Percentiles rank a stretch among this genome's conserved stretches.
These are phyloP conservation scores for Neopestalotiopsis rosae DNA, from an alignment of 2,329 filamentous ascomycete species.

Conservation along the genomic window DNA sequence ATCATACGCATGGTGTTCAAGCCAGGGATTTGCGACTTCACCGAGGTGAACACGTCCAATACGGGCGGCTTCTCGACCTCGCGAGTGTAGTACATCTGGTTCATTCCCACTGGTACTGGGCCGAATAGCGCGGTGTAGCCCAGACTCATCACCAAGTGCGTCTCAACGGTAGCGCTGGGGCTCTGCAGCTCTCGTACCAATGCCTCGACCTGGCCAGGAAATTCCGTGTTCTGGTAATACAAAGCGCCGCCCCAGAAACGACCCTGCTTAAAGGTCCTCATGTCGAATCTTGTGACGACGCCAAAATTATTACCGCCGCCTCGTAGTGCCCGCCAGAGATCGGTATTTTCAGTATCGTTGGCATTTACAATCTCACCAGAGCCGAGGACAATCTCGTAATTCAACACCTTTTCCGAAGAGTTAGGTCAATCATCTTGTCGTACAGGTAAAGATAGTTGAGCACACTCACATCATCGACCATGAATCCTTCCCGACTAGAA, in stretches of 20 bases:
- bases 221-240: slow-evolving; percentile 17
- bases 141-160: slow-evolving; percentile 23
- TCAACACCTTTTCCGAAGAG: slow-evolving; percentile 18
- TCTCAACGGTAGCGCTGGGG: no score
- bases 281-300: slow-evolving; percentile 24
- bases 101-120: slow-evolving; percentile 22
- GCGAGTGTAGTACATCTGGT: slow-evolving; percentile 26
- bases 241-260: slow-evolving; percentile 25
- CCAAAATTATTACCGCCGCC: slow-evolving; percentile 28
- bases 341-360: slow-evolving; percentile 22
- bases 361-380: slow-evolving; percentile 23
- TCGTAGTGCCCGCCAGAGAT: slow-evolving; percentile 27
- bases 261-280: slow-evolving; percentile 21
- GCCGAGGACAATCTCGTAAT: slow-evolving; percentile 24
- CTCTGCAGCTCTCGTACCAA: no score
- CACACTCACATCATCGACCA: slow-evolving; percentile 17
- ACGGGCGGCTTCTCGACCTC: slow-evolving; percentile 25
- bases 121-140: slow-evolving; percentile 22
- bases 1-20: slow-evolving; percentile 21
- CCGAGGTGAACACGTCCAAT: slow-evolving; percentile 24
- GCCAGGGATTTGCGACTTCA: slow-evolving; percentile 25
- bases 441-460: slow-evolving; percentile 22
- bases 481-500: no score
- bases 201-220: no score
- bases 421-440: no score